Percentiles rank a stretch among this genome's conserved stretches.
Conservation (phyloP, 495 filamentous ascomycete genomes). For the Amniculicola lignicola region DNA sequence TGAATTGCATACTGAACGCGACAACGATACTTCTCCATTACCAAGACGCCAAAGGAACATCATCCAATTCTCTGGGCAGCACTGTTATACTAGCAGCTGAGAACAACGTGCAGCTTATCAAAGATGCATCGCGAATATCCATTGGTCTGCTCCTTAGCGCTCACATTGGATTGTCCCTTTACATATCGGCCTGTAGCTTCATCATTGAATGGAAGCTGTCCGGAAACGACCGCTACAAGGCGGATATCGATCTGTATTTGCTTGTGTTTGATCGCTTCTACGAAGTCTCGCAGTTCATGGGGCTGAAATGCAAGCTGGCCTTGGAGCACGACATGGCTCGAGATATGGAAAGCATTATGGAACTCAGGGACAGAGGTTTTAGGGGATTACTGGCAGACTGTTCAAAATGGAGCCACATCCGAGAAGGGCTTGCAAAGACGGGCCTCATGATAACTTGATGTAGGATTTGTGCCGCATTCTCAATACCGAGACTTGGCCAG, state of each 20-base stretch:
- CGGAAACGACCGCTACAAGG: slow-evolving; percentile 10
- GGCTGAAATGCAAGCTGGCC: slow-evolving; percentile 23
- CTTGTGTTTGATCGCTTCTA: slow-evolving; percentile 24
- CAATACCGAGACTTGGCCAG: too few species aligned
- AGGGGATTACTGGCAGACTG: slow-evolving; percentile 23
- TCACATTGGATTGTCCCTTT: slow-evolving; percentile 9
- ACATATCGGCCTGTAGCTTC: slow-evolving; percentile 16
- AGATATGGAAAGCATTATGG: background rate
- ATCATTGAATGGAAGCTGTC: slow-evolving; percentile 23
- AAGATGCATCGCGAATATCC: slow-evolving; percentile 20
- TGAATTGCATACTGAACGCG: slow-evolving; percentile 15
- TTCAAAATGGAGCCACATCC: slow-evolving; percentile 16
- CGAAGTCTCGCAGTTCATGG: slow-evolving; percentile 10
- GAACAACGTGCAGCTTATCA: slow-evolving; percentile 15
- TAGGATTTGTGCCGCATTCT: background rate
- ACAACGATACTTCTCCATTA: slow-evolving; percentile 22
- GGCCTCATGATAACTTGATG: background rate
- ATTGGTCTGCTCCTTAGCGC: slow-evolving; percentile 17
- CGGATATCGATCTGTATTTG: slow-evolving; percentile 21
- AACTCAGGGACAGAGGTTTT: slow-evolving; percentile 5
- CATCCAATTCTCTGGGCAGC: background rate
- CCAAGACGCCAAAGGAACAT: background rate
- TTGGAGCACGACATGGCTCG: slow-evolving; percentile 12
- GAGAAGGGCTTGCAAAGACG: background rate
- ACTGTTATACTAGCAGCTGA: slow-evolving; percentile 15